Base-by-base conservation (phyloP, 2,329 filamentous ascomycete species). In the Xylaria sp. region DNA sequence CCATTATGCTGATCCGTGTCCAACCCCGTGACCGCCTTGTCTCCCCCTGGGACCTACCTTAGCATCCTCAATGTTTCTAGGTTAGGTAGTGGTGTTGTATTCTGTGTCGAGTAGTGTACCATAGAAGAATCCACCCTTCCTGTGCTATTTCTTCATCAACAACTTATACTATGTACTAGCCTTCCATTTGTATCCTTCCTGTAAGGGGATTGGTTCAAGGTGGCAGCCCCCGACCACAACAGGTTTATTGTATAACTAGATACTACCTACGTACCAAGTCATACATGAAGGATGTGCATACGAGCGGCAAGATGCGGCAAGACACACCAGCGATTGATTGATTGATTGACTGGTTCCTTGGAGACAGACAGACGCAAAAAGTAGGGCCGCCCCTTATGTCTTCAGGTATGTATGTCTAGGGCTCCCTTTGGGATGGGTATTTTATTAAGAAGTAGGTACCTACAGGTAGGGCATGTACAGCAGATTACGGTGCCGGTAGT, bases 21-120 rank as follows among this genome's bases (percentile, higher is more conserved):
- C 68, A 55, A 36, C 42, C 55, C 60, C 54, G 65, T 70, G 68
- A 70, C 68, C 68, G 68, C 68, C 61, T 68, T 59, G 39, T 14
- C 54, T 47, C 47, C 65, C 53, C 56, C 42, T 64, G 47, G 51
- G 36, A 63, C 53, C 67, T 36, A 27, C 34, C 30, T 55, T 42
- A 42, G 54, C 34, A 57, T 57, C 54, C 19, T 42, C 54, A 14
- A 55, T 53, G 27, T 32, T 24, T 45, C 60, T 42, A 34, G 39
- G n/a, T 9, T 48, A 21, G 14, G 4, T 27, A 17, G n/a, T 19
- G 14, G 12, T 36, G 34, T 7, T 36, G 34, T 36, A 36, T 36
- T 36, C 34, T 36, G 34, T 36, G 8, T 36, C 34, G 14, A 51
- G 14, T 14, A n/a, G 34, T 57, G 36, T 50, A 21, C 24, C 24